Conservation (phyloP, 768 basidiomycete genomes). For the Pholiota conissans region DNA sequence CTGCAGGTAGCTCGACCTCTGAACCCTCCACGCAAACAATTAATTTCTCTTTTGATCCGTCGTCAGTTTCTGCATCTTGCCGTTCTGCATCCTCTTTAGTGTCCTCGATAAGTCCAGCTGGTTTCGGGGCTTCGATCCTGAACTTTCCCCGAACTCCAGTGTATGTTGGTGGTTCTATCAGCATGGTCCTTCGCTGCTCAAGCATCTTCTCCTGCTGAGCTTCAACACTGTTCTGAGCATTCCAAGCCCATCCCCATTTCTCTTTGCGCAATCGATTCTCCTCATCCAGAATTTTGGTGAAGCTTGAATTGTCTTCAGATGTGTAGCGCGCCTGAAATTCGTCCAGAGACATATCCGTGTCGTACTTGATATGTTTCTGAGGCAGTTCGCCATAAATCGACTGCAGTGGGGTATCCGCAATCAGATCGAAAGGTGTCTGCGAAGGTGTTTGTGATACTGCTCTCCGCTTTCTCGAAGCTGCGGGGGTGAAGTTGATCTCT, state of each 20-base stretch:
- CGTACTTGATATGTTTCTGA: conserved; percentile 58
- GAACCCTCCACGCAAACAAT: conserved; percentile 25
- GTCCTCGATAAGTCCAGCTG: conserved; percentile 54
- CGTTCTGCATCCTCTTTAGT: conserved; percentile 25
- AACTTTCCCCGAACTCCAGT: conserved; percentile 70
- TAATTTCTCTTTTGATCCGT: conserved; percentile 19
- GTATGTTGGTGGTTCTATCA: conserved; percentile 66
- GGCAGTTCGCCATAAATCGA: conserved; percentile 39
- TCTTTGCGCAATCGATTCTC: conserved; percentile 85
- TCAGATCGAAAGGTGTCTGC: conserved; percentile 64
- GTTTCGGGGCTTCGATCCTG: conserved; percentile 57
- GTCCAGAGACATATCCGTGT: conserved; percentile 71
- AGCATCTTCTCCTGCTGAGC: conserved; percentile 63
- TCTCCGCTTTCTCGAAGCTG: conserved; percentile 27
- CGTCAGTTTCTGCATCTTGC: conserved; percentile 24
- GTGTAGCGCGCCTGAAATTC: conserved; percentile 90
- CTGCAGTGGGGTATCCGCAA: conserved; percentile 66
- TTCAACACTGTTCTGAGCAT: conserved; percentile 83
- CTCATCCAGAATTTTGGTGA: conserved; percentile 86
- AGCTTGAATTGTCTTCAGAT: conserved; percentile 97
- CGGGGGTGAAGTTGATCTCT: conserved; percentile 57
- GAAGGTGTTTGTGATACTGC: conserved; percentile 44
- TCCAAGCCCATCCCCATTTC: conserved; percentile 91
- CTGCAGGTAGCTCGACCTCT: conserved; percentile 35
- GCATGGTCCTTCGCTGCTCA: conserved; percentile 64